Conservation (phyloP, 208 protist genomes). For the Naegleria lovaniensis region DNA sequence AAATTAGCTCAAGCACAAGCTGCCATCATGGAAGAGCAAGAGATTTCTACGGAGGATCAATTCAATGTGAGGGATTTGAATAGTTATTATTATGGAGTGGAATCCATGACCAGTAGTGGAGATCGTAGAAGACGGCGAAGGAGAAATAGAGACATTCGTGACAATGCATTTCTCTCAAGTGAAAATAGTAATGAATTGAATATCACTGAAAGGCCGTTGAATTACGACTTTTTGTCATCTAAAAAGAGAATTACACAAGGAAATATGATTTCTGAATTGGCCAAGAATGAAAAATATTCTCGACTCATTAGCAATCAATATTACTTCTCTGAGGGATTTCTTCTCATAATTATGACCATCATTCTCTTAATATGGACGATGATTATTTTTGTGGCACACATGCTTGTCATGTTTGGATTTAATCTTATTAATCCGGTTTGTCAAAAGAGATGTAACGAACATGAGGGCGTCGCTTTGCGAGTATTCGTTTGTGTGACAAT, state of each 20-base stretch:
- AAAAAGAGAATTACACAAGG: neutral
- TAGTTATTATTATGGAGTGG: no score
- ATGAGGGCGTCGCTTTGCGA: neutral
- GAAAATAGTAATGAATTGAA: neutral
- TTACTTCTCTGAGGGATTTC: neutral
- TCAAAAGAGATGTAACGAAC: conserved; percentile 10
- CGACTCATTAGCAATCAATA: no score
- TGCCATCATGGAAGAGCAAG: neutral
- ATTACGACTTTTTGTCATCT: no score
- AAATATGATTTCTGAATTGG: neutral
- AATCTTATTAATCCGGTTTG: neutral
- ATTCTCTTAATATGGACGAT: neutral
- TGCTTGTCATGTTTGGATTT: neutral
- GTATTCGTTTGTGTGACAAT: neutral
- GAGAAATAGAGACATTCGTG: neutral
- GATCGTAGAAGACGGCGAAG: neutral
- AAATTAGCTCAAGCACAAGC: neutral
- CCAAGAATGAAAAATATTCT: neutral
- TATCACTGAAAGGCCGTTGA: no score
- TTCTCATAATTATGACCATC: neutral
- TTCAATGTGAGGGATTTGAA: no score
- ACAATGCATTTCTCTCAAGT: neutral
- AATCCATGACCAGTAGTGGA: neutral
- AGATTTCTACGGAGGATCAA: neutral
- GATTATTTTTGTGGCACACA: neutral